Conservation (phyloP, 2,329 filamentous ascomycete genomes). For the Pseudomassariella vexata region DNA sequence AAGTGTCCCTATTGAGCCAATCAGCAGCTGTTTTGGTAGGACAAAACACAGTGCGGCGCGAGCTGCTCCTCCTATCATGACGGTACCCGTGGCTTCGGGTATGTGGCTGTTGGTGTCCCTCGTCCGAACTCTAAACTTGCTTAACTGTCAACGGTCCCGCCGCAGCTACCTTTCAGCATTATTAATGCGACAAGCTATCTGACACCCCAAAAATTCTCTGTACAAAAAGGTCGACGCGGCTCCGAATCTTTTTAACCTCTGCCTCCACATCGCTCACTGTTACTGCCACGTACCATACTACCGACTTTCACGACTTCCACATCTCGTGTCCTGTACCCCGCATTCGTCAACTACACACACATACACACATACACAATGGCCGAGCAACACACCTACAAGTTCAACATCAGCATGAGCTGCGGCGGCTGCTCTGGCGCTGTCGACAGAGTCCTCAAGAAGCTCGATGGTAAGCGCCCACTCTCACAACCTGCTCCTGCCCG, state of each 20-base stretch:
- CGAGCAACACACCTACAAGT: conserved; percentile 87
- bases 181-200: background rate
- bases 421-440: conserved; percentile 93
- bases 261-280: no score
- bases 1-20: no score
- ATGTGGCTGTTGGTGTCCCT: background rate
- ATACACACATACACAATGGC: conserved; percentile 48
- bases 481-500: conserved; percentile 1
- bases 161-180: no score
- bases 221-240: no score
- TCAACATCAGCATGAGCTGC: conserved; percentile 91
- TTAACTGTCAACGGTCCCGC: no score
- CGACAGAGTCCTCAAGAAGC: conserved; percentile 85
- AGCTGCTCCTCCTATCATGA: no score
- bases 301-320: background rate
- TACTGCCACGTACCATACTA: no score
- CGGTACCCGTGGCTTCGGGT: no score
- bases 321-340: background rate
- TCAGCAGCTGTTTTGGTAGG: no score
- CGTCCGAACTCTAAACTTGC: background rate
- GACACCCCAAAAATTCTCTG: no score
- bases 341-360: conserved; percentile 1
- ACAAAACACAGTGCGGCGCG: background rate
- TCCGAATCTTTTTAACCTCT: no score
- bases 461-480: conserved; percentile 60